These are phyloP conservation scores for Croton setiger DNA, from an alignment of 441 rosid species.

Conservation along the genomic window DNA sequence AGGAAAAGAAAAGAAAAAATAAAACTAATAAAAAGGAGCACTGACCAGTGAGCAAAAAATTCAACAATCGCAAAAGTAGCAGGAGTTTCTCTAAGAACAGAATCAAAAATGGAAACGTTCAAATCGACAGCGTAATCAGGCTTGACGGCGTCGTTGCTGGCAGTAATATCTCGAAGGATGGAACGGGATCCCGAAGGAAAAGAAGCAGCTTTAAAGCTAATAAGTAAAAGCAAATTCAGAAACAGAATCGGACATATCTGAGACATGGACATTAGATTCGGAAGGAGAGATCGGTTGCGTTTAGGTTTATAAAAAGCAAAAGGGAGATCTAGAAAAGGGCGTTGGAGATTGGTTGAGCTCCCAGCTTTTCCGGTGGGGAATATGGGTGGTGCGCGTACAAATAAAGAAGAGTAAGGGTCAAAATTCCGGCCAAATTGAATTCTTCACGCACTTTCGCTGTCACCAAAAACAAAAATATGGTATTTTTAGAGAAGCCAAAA, in stretches of 20 bases:
- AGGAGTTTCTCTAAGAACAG: conserved; percentile 56
- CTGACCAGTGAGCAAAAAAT: conserved; percentile 92
- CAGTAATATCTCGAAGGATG: conserved; percentile 43
- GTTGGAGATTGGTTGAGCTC: too few relatives aligned
- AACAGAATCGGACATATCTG: conserved; percentile 29
- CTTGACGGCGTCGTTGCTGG: conserved; percentile 19
- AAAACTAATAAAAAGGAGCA: neutral
- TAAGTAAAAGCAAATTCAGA: conserved; percentile 4
- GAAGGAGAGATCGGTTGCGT: neutral
- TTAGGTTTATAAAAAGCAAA: neutral
- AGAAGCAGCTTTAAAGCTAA: conserved; percentile 33
- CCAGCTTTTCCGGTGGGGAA: too few relatives aligned
- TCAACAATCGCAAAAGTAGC: conserved; percentile 78
- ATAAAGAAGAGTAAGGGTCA: too few relatives aligned
- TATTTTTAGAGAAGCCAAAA: too few relatives aligned
- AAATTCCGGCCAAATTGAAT: too few relatives aligned
- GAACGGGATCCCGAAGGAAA: conserved; percentile 52
- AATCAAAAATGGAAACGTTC: conserved; percentile 64
- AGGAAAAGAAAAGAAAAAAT: neutral
- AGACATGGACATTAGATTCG: conserved; percentile 33
- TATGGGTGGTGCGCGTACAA: too few relatives aligned
- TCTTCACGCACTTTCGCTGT: too few relatives aligned
- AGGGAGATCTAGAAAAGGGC: neutral
- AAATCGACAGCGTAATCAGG: conserved; percentile 60
- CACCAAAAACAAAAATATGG: too few relatives aligned